Evolutionary conservation across 148 eudicot genomes (phyloP).

Genomic region (Polygonum aviculare): DNA sequence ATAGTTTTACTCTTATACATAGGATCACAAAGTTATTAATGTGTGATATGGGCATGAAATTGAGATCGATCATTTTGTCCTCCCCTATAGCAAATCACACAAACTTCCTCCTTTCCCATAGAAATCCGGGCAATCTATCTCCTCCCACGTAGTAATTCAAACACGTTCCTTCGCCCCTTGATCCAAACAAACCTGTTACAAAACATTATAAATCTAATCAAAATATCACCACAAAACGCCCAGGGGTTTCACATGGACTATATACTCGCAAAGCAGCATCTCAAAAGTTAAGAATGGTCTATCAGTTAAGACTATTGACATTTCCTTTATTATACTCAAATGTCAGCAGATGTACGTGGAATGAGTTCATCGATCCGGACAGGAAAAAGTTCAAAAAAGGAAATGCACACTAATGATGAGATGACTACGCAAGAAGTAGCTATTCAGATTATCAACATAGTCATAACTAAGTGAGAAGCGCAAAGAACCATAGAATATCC

Average conservation of each 20-base stretch:
- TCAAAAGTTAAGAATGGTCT: neutral
- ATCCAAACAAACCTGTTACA: slow-evolving; percentile 41
- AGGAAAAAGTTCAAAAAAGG: no score
- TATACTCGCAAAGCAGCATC: neutral
- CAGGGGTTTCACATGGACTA: slow-evolving; percentile 5
- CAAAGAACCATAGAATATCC: no score
- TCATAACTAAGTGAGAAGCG: no score
- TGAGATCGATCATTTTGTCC: slow-evolving; percentile 6
- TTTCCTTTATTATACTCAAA: neutral
- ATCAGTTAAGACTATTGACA: neutral
- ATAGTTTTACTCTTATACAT: no score
- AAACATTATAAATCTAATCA: slow-evolving; percentile 21
- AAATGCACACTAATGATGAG: no score
- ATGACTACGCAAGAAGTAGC: no score
- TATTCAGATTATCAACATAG: no score
- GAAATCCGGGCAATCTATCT: neutral
- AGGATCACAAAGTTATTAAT: no score
- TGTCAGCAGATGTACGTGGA: neutral
- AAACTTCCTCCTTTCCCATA: neutral
- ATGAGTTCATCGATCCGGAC: neutral
- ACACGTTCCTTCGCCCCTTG: slow-evolving; percentile 37
- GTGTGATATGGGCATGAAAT: neutral
- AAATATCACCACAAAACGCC: slow-evolving; percentile 22
- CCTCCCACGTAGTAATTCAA: neutral
- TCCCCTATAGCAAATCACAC: neutral